Evolutionary conservation across 1,284 basidiomycete genomes (phyloP), one percentile per base, ranked within the genome.

Genomic region (Chalciporus sp.): DNA sequence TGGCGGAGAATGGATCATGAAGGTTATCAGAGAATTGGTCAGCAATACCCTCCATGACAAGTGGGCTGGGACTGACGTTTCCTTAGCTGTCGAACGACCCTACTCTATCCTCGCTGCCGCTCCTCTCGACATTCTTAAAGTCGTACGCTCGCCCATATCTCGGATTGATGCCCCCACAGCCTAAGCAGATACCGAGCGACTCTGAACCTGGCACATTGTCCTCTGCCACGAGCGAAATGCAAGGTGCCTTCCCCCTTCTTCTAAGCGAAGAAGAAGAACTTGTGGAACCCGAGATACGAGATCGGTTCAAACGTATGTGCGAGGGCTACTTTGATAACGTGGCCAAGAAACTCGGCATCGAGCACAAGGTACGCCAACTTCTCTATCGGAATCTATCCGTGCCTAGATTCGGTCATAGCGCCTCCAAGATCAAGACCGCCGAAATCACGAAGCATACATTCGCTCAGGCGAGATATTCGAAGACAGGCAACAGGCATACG

Each of bases 381-480:
- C 28, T 28, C 12, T 45, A 23, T 17, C 31, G 28, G 8, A 6
- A 19, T 40, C 19, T 3, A 26, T 16, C 20, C 33, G 17, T 43
- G 29, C 39, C 46, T 16, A 9, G 54, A 52, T 33, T 37, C 14
- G 42, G 26, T 20, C 53, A 31, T 66, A 98, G 92, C 87, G 90
- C 55, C 78, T 99, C 41, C 93, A 98, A 84, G 94, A 98, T 58
- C 95, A 98, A 74, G 97, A 99, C 69, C 86, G 89, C 60, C 84
- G 90, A 48, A 99, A 99, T 63, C 95, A 98, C 66, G 96, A 99
- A 75, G 97, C 96, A 53, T 99, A 99, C 70, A 98, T 99, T 65
- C 91, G 94, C 37, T 98, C 94, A 1, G 96, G 96, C 23, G 95
- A 99, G 74, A 98, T 99, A 60, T 99, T 99, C 63, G 97, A 99